Conservation (phyloP, 2,329 filamentous ascomycete species). For the Akanthomyces lecanii region DNA sequence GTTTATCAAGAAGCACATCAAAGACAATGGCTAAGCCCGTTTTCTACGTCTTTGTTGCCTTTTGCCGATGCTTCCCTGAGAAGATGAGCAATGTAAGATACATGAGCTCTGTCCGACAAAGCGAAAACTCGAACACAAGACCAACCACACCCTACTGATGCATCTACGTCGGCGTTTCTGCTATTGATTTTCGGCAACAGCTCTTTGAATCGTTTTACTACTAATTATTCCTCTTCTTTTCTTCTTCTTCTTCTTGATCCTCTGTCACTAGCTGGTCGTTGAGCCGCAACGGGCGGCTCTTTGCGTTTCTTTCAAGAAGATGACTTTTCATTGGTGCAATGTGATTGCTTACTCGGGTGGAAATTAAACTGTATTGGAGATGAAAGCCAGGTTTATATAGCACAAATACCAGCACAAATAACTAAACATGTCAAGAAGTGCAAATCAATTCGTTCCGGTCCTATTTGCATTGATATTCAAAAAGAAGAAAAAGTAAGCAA, state of each 20-base stretch:
- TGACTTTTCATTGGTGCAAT: background rate
- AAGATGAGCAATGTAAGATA: background rate
- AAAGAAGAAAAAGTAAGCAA: slow-evolving; percentile 17
- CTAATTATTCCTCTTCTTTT: background rate
- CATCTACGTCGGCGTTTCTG: slow-evolving; percentile 16
- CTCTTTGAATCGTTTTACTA: background rate
- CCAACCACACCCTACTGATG: background rate
- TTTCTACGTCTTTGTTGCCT: too few species aligned
- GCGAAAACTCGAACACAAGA: background rate
- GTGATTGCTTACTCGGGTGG: background rate
- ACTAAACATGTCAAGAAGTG: too few species aligned
- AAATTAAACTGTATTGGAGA: background rate
- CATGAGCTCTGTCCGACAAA: background rate
- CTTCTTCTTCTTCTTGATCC: background rate
- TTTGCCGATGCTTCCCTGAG: background rate
- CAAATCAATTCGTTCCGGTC: too few species aligned
- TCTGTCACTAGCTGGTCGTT: background rate
- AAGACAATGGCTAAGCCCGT: slow-evolving; percentile 34
- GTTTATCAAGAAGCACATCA: slow-evolving; percentile 69
- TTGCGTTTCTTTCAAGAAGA: background rate
- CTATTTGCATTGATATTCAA: background rate
- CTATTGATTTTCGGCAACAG: background rate
- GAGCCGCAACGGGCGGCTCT: background rate
- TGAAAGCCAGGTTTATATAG: background rate
- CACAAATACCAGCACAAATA: background rate